These are phyloP conservation scores for Tulasnella sp. DNA, from an alignment of 768 basidiomycete genomes.

Conservation along the genomic window DNA sequence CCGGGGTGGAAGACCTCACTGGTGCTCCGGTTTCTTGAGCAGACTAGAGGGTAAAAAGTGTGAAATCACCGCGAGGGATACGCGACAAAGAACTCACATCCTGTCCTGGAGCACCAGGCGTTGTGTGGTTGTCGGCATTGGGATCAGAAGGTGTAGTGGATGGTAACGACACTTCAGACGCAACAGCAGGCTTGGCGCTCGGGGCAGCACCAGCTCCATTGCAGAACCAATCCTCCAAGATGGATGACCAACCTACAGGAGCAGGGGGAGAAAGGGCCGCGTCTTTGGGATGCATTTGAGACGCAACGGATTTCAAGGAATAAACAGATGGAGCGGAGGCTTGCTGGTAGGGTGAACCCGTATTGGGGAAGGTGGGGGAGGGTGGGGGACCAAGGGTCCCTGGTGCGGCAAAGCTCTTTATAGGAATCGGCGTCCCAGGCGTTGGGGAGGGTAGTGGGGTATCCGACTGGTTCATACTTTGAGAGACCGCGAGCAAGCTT, in stretches of 20 bases:
- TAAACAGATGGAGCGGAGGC: background rate
- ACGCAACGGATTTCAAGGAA: slow-evolving; percentile 4
- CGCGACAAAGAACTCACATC: background rate
- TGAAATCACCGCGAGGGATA: background rate
- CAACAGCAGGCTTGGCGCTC: slow-evolving; percentile 19
- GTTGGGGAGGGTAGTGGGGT: too few species aligned
- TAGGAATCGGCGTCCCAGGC: background rate
- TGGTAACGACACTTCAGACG: background rate
- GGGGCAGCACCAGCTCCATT: slow-evolving; percentile 24
- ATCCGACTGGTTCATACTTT: too few species aligned
- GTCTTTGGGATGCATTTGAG: slow-evolving; percentile 11
- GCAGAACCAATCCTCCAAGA: slow-evolving; percentile 30
- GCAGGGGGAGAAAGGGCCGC: too few species aligned
- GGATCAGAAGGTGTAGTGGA: background rate
- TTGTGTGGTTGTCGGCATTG: background rate
- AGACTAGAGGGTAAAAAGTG: slow-evolving; percentile 34
- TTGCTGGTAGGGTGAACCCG: slow-evolving; percentile 9
- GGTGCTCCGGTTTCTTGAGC: slow-evolving; percentile 34
- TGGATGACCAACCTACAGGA: slow-evolving; percentile 17
- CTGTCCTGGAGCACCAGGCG: background rate
- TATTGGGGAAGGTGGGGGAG: background rate
- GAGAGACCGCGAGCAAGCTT: background rate
- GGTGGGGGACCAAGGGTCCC: background rate
- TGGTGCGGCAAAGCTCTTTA: slow-evolving; percentile 3
- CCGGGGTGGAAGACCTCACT: slow-evolving; percentile 33